Evolutionary conservation across 2,329 filamentous ascomycete genomes (phyloP), one percentile per base, ranked within the genome.

Genomic region (Thelonectria blattea): DNA sequence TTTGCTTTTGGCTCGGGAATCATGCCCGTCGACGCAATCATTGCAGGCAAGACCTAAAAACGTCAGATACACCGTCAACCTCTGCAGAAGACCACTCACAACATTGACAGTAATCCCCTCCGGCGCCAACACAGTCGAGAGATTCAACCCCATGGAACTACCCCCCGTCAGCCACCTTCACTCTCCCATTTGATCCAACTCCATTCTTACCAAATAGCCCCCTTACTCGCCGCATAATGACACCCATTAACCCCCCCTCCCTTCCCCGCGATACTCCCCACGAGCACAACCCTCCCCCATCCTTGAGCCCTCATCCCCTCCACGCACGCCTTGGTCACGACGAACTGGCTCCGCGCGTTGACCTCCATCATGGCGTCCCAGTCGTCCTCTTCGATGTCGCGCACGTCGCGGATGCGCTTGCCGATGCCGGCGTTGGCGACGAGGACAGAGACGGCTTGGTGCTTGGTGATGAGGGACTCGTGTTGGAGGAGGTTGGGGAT

Each of bases 301-400:
- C 60, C 52, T 58, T 76, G 74, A 0, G 53, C 24, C 7, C 74
- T 65, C 74, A 76, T 76, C 0, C 69, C 71, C 12, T 65, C 55
- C 2, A 75, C 34, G 43, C 73, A 75, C 1, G 68, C 69, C 30
- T 72, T 74, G 2, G 73, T 72, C 2, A 75, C 69, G 5, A 74
- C 72, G 48, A 76, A 75, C 48, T 75, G 73, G 56, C 73, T 74
- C 14, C 73, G 65, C 1, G 70, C 48, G 57, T 76, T 75, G 27
- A 76, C 66, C 32, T 75, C 74, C 65, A 76, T 72, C 59, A 75
- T 67, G 47, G 73, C 68, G 60, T 76, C 74, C 74, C 75, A 76
- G 42, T 76, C 74, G 2, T 73, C 73, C 34, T 76, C 75, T 34
- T 56, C 58, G 24, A 76, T 76, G 18, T 76, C 67, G 3, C 60